A percentile compares a stretch with the other conserved stretches of the same genome.
Conservation (phyloP, 2,329 filamentous ascomycete species). For the Stagonosporopsis tanaceti region DNA sequence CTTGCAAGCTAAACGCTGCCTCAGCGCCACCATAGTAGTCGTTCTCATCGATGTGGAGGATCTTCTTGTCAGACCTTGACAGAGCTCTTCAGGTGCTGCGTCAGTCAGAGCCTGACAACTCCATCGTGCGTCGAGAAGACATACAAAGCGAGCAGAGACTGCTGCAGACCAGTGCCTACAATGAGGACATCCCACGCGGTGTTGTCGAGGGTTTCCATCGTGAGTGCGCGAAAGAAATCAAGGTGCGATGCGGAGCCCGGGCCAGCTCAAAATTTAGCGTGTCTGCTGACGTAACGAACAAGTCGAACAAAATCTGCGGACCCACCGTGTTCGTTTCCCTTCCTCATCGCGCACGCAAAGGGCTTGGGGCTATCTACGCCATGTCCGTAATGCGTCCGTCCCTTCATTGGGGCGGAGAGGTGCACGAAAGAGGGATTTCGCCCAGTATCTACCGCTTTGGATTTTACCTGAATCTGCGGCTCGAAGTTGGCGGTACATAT, state of each 20-base stretch:
- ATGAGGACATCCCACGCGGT: conserved; percentile 63
- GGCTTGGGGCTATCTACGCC: conserved; percentile 44
- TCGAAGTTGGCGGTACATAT: conserved; percentile 60
- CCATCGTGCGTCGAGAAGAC: conserved; percentile 30
- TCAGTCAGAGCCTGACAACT: conserved; percentile 72
- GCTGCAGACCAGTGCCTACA: conserved; percentile 60
- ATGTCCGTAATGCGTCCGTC: conserved; percentile 44
- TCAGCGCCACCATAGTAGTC: conserved; percentile 87
- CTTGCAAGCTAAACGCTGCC: conserved; percentile 83
- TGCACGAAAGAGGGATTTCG: conserved; percentile 55
- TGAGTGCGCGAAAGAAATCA: conserved; percentile 29
- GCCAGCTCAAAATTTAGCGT: conserved; percentile 32
- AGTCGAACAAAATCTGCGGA: conserved; percentile 34
- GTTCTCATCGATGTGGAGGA: conserved; percentile 88
- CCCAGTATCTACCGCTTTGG: conserved; percentile 63
- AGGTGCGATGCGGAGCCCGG: conserved; percentile 26
- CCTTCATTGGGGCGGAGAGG: conserved; percentile 55
- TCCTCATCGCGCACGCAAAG: conserved; percentile 48
- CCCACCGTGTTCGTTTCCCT: neutral
- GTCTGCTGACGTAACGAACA: conserved; percentile 35
- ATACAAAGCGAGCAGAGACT: conserved; percentile 63
- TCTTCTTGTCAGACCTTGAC: conserved; percentile 88
- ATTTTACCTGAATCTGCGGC: conserved; percentile 59
- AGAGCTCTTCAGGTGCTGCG: conserved; percentile 77
- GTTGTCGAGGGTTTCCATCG: conserved; percentile 59